Evolutionary conservation across 805 yeast species (phyloP).

Genomic region (Candida nonsorbophila): DNA sequence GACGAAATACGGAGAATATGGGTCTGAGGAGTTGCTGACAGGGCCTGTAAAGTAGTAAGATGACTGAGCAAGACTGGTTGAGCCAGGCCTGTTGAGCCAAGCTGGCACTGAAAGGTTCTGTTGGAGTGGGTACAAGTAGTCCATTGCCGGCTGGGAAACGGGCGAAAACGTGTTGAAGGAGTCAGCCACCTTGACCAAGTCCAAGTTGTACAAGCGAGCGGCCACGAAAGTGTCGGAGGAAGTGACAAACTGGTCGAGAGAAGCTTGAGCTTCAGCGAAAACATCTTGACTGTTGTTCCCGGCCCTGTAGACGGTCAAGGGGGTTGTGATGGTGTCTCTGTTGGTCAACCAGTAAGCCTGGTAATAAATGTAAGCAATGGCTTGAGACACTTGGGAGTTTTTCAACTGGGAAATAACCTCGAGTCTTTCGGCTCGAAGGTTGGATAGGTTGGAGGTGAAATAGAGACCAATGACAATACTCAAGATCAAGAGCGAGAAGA

Average conservation of each 20-base stretch:
- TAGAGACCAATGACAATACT: slow-evolving; percentile 73
- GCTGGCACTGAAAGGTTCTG: slow-evolving; percentile 40
- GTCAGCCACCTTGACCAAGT: slow-evolving; percentile 41
- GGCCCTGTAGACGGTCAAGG: slow-evolving; percentile 60
- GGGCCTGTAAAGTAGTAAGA: slow-evolving; percentile 60
- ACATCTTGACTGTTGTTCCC: slow-evolving; percentile 57
- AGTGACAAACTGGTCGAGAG: slow-evolving; percentile 55
- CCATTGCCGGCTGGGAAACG: slow-evolving; percentile 23
- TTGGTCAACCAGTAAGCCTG: slow-evolving; percentile 64
- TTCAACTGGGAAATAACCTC: slow-evolving; percentile 77
- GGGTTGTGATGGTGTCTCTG: slow-evolving; percentile 53
- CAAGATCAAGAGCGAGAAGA: slow-evolving; percentile 63
- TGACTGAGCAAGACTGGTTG: slow-evolving; percentile 9
- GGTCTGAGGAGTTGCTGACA: slow-evolving; percentile 29
- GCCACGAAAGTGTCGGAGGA: slow-evolving; percentile 59
- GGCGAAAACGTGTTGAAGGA: slow-evolving; percentile 20
- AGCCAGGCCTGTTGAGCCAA: slow-evolving; percentile 29
- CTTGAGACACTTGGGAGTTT: slow-evolving; percentile 72
- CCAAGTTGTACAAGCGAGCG: slow-evolving; percentile 64
- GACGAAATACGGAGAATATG: slow-evolving; percentile 43
- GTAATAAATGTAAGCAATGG: slow-evolving; percentile 55
- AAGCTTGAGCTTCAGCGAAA: slow-evolving; percentile 37
- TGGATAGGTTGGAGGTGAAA: slow-evolving; percentile 57
- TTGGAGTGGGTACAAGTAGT: slow-evolving; percentile 46
- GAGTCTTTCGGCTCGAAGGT: slow-evolving; percentile 63